Percentiles rank a stretch among this genome's conserved stretches.
Conservation (phyloP, 2,329 filamentous ascomycete species). For the Metarhizium robertsii region DNA sequence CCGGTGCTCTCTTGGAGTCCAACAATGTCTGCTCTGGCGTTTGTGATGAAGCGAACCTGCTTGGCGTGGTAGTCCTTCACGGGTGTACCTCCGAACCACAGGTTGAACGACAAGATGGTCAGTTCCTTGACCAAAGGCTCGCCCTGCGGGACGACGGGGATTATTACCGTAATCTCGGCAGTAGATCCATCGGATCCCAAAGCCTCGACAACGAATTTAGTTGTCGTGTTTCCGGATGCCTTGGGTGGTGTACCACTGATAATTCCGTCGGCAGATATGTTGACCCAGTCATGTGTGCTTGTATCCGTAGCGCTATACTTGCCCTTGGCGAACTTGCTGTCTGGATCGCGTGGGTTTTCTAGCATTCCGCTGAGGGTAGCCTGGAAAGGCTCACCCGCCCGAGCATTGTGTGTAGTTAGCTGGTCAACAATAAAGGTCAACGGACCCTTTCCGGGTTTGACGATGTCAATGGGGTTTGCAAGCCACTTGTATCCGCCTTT, state of each 20-base stretch:
- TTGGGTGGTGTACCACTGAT: conserved; percentile 25
- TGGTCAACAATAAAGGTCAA: conserved; percentile 20
- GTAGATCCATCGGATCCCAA: conserved; percentile 15
- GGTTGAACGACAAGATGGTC: conserved; percentile 27
- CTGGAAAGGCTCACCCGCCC: conserved; percentile 22
- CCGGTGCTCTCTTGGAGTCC: conserved; percentile 27
- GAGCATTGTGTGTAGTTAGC: conserved; percentile 26
- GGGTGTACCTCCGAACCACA: conserved; percentile 28
- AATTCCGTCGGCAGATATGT: conserved; percentile 20
- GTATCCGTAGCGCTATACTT: conserved; percentile 8
- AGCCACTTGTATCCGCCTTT: conserved; percentile 26
- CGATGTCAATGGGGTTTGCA: conserved; percentile 22
- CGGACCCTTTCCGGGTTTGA: conserved; percentile 12
- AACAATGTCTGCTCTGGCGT: conserved; percentile 22
- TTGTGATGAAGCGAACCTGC: conserved; percentile 25
- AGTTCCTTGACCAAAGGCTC: conserved; percentile 23
- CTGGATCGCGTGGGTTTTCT: conserved; percentile 12
- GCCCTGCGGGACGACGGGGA: conserved; percentile 20
- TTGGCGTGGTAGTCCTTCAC: conserved; percentile 29
- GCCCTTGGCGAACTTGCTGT: conserved; percentile 19
- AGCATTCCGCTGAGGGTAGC: conserved; percentile 24
- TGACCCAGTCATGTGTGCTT: conserved; percentile 19
- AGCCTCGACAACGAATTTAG: conserved; percentile 19
- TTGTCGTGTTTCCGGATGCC: conserved; percentile 10
- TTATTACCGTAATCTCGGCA: conserved; percentile 18